phyloP scores from a whole-genome alignment of 495 filamentous ascomycete species.

The Penicillium pancosmium region DNA sequence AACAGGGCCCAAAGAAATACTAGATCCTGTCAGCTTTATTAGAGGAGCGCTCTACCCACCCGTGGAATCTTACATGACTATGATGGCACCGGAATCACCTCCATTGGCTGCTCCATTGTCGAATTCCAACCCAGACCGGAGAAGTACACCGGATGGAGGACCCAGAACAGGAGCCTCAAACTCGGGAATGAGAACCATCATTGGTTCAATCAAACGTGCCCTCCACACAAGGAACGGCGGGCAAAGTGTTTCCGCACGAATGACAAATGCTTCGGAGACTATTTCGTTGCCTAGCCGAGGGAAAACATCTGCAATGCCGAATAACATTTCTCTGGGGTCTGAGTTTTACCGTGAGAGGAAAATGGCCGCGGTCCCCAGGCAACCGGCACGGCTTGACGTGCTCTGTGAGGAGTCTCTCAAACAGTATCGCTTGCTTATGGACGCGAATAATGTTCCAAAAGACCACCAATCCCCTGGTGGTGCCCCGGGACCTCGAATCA shows the following conservation, averaged over 20 bases:
- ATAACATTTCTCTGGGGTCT: slow-evolving; percentile 49
- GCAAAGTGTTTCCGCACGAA: slow-evolving; percentile 45
- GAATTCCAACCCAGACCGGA: slow-evolving; percentile 29
- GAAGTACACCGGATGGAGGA: slow-evolving; percentile 35
- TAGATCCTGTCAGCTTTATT: slow-evolving; percentile 81
- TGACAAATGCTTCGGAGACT: slow-evolving; percentile 37
- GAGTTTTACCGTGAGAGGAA: slow-evolving; percentile 50
- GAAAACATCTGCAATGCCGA: slow-evolving; percentile 50
- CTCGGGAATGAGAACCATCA: slow-evolving; percentile 77
- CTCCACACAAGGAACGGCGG: slow-evolving; percentile 66
- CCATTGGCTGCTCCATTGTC: slow-evolving; percentile 37
- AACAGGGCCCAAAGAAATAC: slow-evolving; percentile 50
- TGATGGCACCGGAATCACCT: slow-evolving; percentile 66
- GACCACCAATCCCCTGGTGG: slow-evolving; percentile 9
- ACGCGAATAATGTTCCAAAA: slow-evolving; percentile 13
- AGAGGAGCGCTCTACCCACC: slow-evolving; percentile 80
- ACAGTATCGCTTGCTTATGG: slow-evolving; percentile 56
- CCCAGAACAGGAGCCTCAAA: slow-evolving; percentile 45
- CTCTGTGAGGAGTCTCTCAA: slow-evolving; percentile 73
- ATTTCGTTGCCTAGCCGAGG: slow-evolving; percentile 29
- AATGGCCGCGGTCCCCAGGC: slow-evolving; percentile 37
- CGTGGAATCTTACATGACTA: slow-evolving; percentile 72
- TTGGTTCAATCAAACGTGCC: slow-evolving; percentile 88
- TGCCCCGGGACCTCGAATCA: slow-evolving; percentile 12
- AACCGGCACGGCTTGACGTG: slow-evolving; percentile 64